phyloP scores from a whole-genome alignment of 352 stramenopile genomes.

The Globisporangium spinosum region DNA sequence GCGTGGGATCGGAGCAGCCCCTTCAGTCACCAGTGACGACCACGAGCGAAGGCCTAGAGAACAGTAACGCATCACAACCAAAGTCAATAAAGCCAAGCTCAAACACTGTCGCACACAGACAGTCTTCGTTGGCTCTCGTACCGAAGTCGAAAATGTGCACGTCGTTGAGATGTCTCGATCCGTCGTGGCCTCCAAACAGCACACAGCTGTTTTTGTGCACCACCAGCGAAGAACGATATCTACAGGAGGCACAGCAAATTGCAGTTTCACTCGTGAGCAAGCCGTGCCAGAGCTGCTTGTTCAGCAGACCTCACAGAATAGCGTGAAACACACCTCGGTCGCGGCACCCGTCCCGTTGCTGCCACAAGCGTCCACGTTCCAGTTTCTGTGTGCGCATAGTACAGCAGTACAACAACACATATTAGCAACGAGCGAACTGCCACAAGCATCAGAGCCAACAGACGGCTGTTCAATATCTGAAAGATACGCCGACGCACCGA shows the following conservation, averaged over 20 bases:
- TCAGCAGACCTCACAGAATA: neutral
- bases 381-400: slow-evolving; percentile 35
- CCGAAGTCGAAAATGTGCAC: slow-evolving; percentile 97
- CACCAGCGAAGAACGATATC: slow-evolving; percentile 89
- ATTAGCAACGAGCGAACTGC: neutral
- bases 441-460: neutral
- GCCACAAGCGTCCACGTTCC: slow-evolving; percentile 87
- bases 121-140: slow-evolving; percentile 13
- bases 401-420: neutral
- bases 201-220: slow-evolving; percentile 92
- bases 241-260: slow-evolving; percentile 17
- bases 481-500: slow-evolving; percentile 37
- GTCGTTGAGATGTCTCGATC: slow-evolving; percentile 96
- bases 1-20: slow-evolving; percentile 89
- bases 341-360: slow-evolving; percentile 61
- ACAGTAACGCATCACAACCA: neutral
- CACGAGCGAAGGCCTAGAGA: slow-evolving; percentile 71
- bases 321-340: slow-evolving; percentile 39
- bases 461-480: neutral
- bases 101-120: neutral
- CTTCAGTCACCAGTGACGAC: slow-evolving; percentile 88
- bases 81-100: neutral
- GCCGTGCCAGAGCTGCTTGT: neutral
- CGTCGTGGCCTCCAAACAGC: slow-evolving; percentile 97
- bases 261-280: neutral